Conservation (phyloP, 331 rosid genomes). For the Quercus tomentella region DNA sequence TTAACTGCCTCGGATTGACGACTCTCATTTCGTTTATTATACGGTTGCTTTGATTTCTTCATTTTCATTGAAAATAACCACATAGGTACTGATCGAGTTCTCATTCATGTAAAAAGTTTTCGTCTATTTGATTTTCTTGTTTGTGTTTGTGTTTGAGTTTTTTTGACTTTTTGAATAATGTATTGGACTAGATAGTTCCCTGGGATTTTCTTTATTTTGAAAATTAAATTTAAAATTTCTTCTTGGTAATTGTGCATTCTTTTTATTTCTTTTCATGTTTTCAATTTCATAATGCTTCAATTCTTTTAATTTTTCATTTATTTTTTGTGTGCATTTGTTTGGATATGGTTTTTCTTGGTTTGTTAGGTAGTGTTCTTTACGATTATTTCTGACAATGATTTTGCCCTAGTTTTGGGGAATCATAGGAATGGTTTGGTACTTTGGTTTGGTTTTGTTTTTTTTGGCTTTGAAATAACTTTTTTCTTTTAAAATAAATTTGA, state of each 20-base stretch:
- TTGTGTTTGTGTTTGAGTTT: background rate
- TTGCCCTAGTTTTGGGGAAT: slow-evolving; percentile 1
- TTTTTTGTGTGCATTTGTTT: background rate
- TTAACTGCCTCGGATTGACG: slow-evolving; percentile 1
- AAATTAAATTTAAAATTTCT: background rate
- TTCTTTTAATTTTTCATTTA: background rate
- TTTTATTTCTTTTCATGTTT: background rate
- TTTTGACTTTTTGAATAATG: background rate
- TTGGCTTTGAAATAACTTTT: background rate
- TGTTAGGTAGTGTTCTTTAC: background rate
- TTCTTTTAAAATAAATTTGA: background rate
- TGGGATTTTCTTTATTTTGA: too few relatives aligned
- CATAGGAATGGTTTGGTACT: background rate
- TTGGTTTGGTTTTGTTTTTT: too few relatives aligned
- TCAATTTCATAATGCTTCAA: background rate
- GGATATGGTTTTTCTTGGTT: background rate
- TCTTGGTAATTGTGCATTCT: background rate
- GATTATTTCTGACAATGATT: background rate
- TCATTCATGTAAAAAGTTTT: background rate
- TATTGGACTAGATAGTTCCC: background rate
- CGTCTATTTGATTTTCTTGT: background rate
- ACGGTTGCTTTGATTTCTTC: background rate
- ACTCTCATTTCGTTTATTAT: slow-evolving; percentile 19
- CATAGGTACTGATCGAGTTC: slow-evolving; percentile 32
- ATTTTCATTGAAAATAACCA: slow-evolving; percentile 2